Base-by-base conservation (phyloP, 495 filamentous ascomycete genomes). In the Aspergillus conjunctus region DNA sequence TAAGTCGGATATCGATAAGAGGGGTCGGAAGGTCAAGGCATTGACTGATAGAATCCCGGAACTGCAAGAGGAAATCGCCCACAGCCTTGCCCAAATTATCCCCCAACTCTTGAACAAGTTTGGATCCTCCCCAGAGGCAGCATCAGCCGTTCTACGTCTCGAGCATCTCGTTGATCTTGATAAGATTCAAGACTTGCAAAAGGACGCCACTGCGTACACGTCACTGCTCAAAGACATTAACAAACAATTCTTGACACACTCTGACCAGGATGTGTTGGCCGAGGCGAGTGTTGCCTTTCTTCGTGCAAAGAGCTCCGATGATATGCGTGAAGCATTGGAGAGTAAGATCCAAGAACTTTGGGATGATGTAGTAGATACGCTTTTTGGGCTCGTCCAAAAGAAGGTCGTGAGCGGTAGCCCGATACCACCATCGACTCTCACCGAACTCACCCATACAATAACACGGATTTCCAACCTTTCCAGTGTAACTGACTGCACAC, bases 171-270 rank as follows among this genome's bases (percentile, higher is more conserved):
- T 98, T 17, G 89, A 97, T 65, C 81, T 97, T 3, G 88, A 91
- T 51, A 85, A 94, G 21, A 94, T 97, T 70, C 88, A 94, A 68
- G 91, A 96, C 66, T 78, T 98, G 12, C 88, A 92, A 20, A 91
- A 96, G 70, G 90, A 93, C 65, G 86, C 89, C 1, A 87, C 90
- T 0, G 88, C 88, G 0, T 96, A 95, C 71, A 83, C 83, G 0
- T 85, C 91, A 14, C 75, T 98, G 20, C 79, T 98, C 1, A 94
- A 96, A 62, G 93, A 98, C 64, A 93, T 98, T 66, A 91, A 90
- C 64, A 89, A 88, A 59, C 94, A 98, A 68, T 98, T 98, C 73
- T 83, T 93, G 49, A 87, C 91, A 0, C 94, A 98, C 67, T 89
- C 90, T 6, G 89, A 96, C 64, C 85, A 90, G 51, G 83, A 85